Base-by-base conservation (phyloP, 2,329 filamentous ascomycete species). In the Ceratocystis variospora region DNA sequence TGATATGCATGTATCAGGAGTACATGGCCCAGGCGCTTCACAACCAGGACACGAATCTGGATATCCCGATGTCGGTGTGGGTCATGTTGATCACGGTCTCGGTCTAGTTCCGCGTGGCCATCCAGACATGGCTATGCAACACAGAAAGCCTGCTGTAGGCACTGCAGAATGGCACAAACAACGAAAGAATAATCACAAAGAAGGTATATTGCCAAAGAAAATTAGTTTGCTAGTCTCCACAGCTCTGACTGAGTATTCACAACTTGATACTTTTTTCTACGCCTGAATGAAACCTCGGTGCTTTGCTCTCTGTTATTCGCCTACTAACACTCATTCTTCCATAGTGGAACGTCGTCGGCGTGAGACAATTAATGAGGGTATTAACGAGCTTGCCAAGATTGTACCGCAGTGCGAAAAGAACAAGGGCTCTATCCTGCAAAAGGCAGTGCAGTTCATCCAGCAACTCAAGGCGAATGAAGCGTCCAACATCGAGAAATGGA, bases 401-500 rank as follows among this genome's bases (percentile, higher is more conserved):
- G 94, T 99, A 0, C 94, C 94, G 0, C 91, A 91, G 15, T 96
- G 93, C 72, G 94, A 99, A 77, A 99, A 97, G 81, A 97, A 99
- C 80, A 99, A 99, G 77, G 94, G 94, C 0, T 95, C 91, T 1
- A 97, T 99, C 70, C 80, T 99, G 46, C 89, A 95, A 74, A 89
- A 93, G 44, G 91, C 94, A 0, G 93, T 96, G 8, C 87, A 90
- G 70, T 97, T 96, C 78, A 97, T 99, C 74, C 88, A 86, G 10
- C 91, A 96, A 73, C 83, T 99, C 48, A 95, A 94, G 74, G 91
- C 96, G 75, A 95, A 96, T 71, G 93, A 96, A 74, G 85, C 88
- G 17, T 89, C 94, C 70, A 96, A 96, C 74, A 91, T 96, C 69
- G 93, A 96, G 75, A 91, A 96, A 76, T 94, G 89, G 89, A 93